Evolutionary conservation across 768 basidiomycete species (phyloP).

Genomic region (Amanita rubescens): DNA sequence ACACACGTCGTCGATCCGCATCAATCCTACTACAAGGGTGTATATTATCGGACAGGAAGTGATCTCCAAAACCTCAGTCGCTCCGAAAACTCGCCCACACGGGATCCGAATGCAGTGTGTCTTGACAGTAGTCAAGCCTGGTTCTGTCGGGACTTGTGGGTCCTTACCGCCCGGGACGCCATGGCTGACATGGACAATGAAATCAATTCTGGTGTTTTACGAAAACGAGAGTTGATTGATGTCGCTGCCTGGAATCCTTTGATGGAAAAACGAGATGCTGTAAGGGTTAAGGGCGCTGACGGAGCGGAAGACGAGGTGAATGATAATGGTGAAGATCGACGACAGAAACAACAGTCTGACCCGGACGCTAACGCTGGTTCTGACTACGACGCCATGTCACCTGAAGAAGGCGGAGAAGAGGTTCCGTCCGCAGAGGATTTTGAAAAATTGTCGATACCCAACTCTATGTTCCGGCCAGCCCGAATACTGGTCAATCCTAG

Average conservation of each 20-base stretch:
- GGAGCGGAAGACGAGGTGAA: slow-evolving; percentile 27
- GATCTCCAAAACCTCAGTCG: slow-evolving; percentile 77
- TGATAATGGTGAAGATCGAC: slow-evolving; percentile 21
- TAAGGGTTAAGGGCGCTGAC: slow-evolving; percentile 25
- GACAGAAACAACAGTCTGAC: slow-evolving; percentile 33
- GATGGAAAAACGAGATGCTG: slow-evolving; percentile 27
- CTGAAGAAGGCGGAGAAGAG: slow-evolving; percentile 43
- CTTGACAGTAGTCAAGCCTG: slow-evolving; percentile 95
- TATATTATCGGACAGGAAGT: slow-evolving; percentile 75
- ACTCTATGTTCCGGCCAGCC: slow-evolving; percentile 81
- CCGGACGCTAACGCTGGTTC: slow-evolving; percentile 79
- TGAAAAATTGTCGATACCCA: slow-evolving; percentile 61
- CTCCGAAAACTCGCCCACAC: slow-evolving; percentile 43
- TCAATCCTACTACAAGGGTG: slow-evolving; percentile 91
- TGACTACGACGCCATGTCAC: slow-evolving; percentile 83
- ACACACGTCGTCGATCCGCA: slow-evolving; percentile 95
- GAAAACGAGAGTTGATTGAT: slow-evolving; percentile 26
- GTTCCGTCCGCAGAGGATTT: slow-evolving; percentile 30
- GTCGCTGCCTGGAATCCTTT: slow-evolving; percentile 26
- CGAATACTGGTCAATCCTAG: slow-evolving; percentile 93
- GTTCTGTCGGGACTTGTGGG: slow-evolving; percentile 98
- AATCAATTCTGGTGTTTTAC: slow-evolving; percentile 26
- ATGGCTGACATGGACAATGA: slow-evolving; percentile 49
- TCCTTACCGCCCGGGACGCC: slow-evolving; percentile 75
- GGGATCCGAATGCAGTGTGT: slow-evolving; percentile 78